These are phyloP conservation scores for Picea abies DNA, from an alignment of 83 land plant genomes.

Conservation along the genomic window DNA sequence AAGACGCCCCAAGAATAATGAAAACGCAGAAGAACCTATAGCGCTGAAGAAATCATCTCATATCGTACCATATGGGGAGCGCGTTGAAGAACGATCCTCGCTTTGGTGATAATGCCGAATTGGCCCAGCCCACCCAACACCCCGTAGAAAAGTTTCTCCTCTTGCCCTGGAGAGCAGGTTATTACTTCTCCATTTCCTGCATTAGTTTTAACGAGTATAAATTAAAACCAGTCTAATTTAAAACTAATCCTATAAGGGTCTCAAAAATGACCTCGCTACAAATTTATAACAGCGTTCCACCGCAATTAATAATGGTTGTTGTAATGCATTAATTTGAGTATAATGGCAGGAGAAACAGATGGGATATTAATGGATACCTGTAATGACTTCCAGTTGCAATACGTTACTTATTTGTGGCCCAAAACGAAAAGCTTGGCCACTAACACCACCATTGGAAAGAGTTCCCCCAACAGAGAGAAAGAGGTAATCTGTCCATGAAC, in stretches of 20 bases:
- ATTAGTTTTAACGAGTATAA: neutral
- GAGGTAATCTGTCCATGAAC: slow-evolving; percentile 83
- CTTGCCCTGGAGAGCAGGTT: slow-evolving; percentile 33
- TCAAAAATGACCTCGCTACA: neutral
- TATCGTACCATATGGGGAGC: slow-evolving; percentile 62
- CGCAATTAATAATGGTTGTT: neutral
- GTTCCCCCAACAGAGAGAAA: slow-evolving; percentile 80
- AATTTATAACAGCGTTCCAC: neutral
- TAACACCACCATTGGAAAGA: slow-evolving; percentile 73
- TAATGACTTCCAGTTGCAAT: slow-evolving; percentile 72
- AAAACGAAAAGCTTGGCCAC: slow-evolving; percentile 76
- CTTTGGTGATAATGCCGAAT: slow-evolving; percentile 80
- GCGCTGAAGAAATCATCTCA: no score
- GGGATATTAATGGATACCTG: slow-evolving; percentile 31
- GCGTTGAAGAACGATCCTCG: slow-evolving; percentile 47
- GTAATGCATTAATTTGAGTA: no score
- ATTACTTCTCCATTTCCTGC: slow-evolving; percentile 52
- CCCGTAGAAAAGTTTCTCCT: slow-evolving; percentile 56
- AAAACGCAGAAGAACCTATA: neutral
- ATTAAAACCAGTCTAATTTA: neutral
- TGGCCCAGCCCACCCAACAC: slow-evolving; percentile 86
- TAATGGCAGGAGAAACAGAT: no score
- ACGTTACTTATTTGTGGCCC: no score
- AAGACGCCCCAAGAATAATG: neutral
- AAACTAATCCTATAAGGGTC: neutral